Evolutionary conservation across 129 eudicot genomes (phyloP).

Genomic region (Oenanthe sinensis): DNA sequence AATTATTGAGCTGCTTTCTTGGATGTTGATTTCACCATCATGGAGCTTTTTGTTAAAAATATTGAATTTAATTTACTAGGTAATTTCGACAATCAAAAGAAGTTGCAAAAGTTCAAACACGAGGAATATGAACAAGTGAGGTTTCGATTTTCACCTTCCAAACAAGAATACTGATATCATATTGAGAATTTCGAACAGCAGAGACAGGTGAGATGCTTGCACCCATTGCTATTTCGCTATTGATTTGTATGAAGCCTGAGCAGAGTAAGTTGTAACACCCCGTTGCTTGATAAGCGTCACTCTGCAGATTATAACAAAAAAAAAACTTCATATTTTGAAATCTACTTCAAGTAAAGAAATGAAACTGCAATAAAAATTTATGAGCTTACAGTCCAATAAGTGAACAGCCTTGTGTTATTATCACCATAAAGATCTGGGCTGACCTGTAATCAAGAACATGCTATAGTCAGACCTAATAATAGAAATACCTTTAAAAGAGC

Average conservation of each 20-base stretch:
- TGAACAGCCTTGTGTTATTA: conserved; percentile 91
- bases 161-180: conserved; percentile 80
- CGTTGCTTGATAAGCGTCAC: conserved; percentile 98
- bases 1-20: neutral
- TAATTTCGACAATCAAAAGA: neutral
- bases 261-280: conserved; percentile 96
- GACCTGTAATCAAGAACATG: conserved; percentile 51
- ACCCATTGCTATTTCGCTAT: conserved; percentile 90
- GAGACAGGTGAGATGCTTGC: conserved; percentile 98
- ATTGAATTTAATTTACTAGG: neutral
- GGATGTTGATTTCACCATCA: neutral
- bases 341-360: neutral
- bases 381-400: conserved; percentile 92
- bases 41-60: neutral
- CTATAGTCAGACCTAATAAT: conserved; percentile 18
- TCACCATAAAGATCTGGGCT: conserved; percentile 98
- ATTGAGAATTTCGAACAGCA: conserved; percentile 61
- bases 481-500: conserved; percentile 9
- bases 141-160: conserved; percentile 75
- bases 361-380: neutral
- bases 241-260: conserved; percentile 91
- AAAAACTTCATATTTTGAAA: conserved; percentile 1
- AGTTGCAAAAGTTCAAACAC: conserved; percentile 4
- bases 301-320: conserved; percentile 32
- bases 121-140: conserved; percentile 12